phyloP scores from a whole-genome alignment of 1,284 basidiomycete genomes.

The Fistulina hepatica region DNA sequence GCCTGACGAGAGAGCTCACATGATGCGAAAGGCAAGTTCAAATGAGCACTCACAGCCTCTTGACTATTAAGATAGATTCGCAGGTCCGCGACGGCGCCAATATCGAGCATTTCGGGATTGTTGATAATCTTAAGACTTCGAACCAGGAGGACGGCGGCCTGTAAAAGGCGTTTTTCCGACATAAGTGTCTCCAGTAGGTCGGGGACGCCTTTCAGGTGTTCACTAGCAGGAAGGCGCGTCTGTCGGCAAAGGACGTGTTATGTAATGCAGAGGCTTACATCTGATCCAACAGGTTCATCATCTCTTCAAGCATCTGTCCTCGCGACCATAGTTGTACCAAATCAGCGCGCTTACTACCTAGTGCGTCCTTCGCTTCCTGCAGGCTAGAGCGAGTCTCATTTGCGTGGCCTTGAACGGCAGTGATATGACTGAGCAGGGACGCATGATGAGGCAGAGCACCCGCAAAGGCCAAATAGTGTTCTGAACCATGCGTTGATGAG shows the following conservation, averaged over 20 bases:
- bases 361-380: slow-evolving; percentile 69
- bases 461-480: slow-evolving; percentile 87
- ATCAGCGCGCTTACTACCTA: slow-evolving; percentile 73
- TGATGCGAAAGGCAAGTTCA: neutral
- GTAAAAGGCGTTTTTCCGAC: slow-evolving; percentile 87
- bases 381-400: slow-evolving; percentile 60
- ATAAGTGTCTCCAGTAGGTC: slow-evolving; percentile 91
- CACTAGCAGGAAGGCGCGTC: slow-evolving; percentile 37
- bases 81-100: slow-evolving; percentile 88
- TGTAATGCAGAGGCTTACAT: slow-evolving; percentile 48
- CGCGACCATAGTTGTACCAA: slow-evolving; percentile 79
- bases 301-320: slow-evolving; percentile 79
- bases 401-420: slow-evolving; percentile 63
- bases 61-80: slow-evolving; percentile 80
- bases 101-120: slow-evolving; percentile 86
- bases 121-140: slow-evolving; percentile 86
- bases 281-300: slow-evolving; percentile 82
- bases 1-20: slow-evolving; percentile 42
- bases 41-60: slow-evolving; percentile 56
- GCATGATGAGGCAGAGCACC: slow-evolving; percentile 83
- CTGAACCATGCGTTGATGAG: slow-evolving; percentile 25
- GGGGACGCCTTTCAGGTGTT: slow-evolving; percentile 84
- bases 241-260: slow-evolving; percentile 6
- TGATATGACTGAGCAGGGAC: slow-evolving; percentile 59
- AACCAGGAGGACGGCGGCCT: slow-evolving; percentile 83